Conservation (phyloP, 2,329 filamentous ascomycete species). For the Pseudocercospora cruenta region DNA sequence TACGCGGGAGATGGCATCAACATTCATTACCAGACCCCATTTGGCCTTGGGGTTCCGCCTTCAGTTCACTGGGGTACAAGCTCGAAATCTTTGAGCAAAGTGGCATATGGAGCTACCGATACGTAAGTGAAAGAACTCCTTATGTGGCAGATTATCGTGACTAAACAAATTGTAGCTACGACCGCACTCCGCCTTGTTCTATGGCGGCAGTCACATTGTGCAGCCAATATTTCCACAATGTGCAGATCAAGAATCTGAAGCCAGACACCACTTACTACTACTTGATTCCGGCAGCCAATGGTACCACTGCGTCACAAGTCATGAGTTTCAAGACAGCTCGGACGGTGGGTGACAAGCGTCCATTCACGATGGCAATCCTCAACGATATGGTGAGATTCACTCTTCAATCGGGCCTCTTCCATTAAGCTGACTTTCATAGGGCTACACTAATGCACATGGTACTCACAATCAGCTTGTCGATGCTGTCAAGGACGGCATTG, state of each 20-base stretch:
- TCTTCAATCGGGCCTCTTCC: no score
- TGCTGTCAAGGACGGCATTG: conserved; percentile 49
- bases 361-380: conserved; percentile 53
- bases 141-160: no score
- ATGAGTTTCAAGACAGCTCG: conserved; percentile 53
- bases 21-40: conserved; percentile 59
- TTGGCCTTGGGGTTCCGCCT: conserved; percentile 53
- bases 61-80: conserved; percentile 49
- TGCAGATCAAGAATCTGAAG: conserved; percentile 48
- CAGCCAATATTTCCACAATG: conserved; percentile 58
- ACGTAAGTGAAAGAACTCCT: conserved; percentile 40
- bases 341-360: conserved; percentile 46
- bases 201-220: conserved; percentile 53
- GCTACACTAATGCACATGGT: conserved; percentile 56
- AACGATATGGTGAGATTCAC: conserved; percentile 50
- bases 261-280: conserved; percentile 57
- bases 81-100: conserved; percentile 40
- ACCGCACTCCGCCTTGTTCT: conserved; percentile 57
- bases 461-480: conserved; percentile 50
- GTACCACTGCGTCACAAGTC: conserved; percentile 53
- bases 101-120: conserved; percentile 45
- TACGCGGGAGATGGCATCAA: conserved; percentile 56
- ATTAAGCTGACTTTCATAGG: conserved; percentile 24
- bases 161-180: conserved; percentile 43
- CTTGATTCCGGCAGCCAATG: conserved; percentile 53